A percentile compares a stretch with the other conserved stretches of the same genome.
Evolutionary conservation across 441 rosid species (phyloP).

Genomic region (Eutrema salsugineum): DNA sequence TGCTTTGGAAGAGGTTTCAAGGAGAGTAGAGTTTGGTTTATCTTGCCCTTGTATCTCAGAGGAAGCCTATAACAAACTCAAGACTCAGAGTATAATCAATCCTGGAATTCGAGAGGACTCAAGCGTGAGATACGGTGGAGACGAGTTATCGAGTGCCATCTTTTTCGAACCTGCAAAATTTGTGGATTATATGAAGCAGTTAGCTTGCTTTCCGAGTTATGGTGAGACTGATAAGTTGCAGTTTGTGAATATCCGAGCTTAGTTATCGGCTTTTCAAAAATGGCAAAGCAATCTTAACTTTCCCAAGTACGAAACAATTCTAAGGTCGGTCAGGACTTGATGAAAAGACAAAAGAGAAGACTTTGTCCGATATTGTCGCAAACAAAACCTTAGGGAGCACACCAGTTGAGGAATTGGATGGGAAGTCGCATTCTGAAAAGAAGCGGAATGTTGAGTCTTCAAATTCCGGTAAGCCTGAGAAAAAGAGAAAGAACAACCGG

Average conservation of each 20-base stretch:
- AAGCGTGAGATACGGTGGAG: slow-evolving; percentile 38
- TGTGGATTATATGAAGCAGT: slow-evolving; percentile 35
- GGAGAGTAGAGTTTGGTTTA: slow-evolving; percentile 62
- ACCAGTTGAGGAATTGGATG: slow-evolving; percentile 10
- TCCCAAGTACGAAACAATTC: slow-evolving; percentile 40
- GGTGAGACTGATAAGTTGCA: slow-evolving; percentile 40
- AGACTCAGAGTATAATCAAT: slow-evolving; percentile 48
- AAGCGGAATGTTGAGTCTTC: slow-evolving; percentile 40
- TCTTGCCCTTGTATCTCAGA: slow-evolving; percentile 59
- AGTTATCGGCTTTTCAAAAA: slow-evolving; percentile 50
- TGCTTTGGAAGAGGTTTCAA: slow-evolving; percentile 68
- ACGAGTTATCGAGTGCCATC: slow-evolving; percentile 32
- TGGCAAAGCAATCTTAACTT: slow-evolving; percentile 51
- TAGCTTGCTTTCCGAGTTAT: slow-evolving; percentile 41
- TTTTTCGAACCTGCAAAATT: slow-evolving; percentile 49
- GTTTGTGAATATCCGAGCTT: slow-evolving; percentile 43
- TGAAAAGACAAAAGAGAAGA: slow-evolving; percentile 41
- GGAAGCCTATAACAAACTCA: slow-evolving; percentile 36
- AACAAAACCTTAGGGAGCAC: slow-evolving; percentile 28
- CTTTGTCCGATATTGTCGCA: slow-evolving; percentile 41
- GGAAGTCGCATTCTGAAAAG: slow-evolving; percentile 29
- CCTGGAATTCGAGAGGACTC: slow-evolving; percentile 48
- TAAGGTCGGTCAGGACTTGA: slow-evolving; percentile 15
- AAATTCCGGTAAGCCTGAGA: slow-evolving; percentile 5
- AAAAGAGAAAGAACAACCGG: slow-evolving; percentile 24